Evolutionary conservation across 768 basidiomycete genomes (phyloP), one percentile per base, ranked within the genome.

Genomic region (Xerocomellus chrysenteron): DNA sequence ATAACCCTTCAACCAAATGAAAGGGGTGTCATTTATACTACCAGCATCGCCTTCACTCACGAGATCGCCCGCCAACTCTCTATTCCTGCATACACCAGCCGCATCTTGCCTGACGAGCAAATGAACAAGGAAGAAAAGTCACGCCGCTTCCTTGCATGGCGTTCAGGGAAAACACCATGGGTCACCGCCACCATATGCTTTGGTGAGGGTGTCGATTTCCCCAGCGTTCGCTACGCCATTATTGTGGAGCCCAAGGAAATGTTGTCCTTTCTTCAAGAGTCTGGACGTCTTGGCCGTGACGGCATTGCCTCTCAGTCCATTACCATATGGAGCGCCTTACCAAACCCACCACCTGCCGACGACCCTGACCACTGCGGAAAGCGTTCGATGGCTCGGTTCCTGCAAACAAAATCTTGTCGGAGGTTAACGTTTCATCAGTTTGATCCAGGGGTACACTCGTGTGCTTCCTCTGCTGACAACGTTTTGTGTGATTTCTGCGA

Each of bases 191-290:
- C 55, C 0, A 30, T 60, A 4, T 60, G 55, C 21, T 53, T 59
- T 33, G 55, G n/a, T 2, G 58, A 59, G 7, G 58, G 55, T 0
- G 41, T 56, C 0, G 50, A 59, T n/a, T 59, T 59, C 8, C 35
- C 50, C 0, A 44, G 55, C 14, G 26, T 46, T 24, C 14, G 41
- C 1, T 46, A 56, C 21, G 48, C 28, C 7, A 28, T 28, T 28
- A 28, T 28, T 7, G 28, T 28, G 28, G 28, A 28, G 28, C 28
- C 28, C 28, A 28, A 7, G 28, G 28, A 28, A 3, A 28, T 28
- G 28, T 28, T 62, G 0, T 52, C 30, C 0, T 56, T 63, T 41
- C 60, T 63, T 10, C 62, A 62, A 40, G 62, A 63, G 3, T 62
- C 54, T 8, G 54, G 62, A 0, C 51, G 17, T 5, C 57, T 63